phyloP scores from a whole-genome alignment of 306 rosid genomes.

The Datisca glomerata region DNA sequence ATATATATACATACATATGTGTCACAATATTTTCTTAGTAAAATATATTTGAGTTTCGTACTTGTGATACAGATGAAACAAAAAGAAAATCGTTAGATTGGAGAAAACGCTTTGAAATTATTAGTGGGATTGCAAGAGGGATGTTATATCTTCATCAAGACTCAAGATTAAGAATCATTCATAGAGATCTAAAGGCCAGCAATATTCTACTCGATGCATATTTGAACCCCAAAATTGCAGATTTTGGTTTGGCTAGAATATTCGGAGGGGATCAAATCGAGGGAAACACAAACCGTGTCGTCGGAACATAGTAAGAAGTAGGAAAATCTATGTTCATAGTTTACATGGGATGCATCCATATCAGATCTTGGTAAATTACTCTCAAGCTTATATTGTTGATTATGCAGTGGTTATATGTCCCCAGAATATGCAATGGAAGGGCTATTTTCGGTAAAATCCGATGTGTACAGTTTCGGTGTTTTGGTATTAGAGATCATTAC shows the following conservation, averaged over 20 bases:
- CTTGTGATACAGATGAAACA: constrained; percentile 18
- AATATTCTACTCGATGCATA: constrained; percentile 23
- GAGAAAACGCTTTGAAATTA: constrained; percentile 31
- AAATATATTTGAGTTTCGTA: no score
- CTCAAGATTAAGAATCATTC: constrained; percentile 50
- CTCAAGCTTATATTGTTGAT: no score
- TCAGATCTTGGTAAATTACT: no score
- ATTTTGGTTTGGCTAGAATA: constrained; percentile 39
- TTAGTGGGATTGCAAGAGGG: constrained; percentile 42
- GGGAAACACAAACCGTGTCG: constrained; percentile 24
- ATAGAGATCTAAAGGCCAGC: constrained; percentile 39
- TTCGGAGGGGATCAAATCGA: constrained; percentile 18
- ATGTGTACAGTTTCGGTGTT: constrained; percentile 40
- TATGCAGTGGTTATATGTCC: constrained; percentile 27
- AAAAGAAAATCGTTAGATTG: constrained; percentile 26
- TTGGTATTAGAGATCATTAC: constrained; percentile 38
- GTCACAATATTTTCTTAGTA: no score
- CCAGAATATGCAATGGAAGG: constrained; percentile 25
- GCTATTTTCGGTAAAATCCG: constrained; percentile 22
- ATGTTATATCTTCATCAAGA: constrained; percentile 46
- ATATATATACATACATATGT: no score
- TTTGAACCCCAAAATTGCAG: constrained; percentile 33
- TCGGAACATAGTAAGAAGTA: constrained; percentile 40
- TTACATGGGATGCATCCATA: no score
- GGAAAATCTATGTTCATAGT: no score